Conservation (phyloP, 768 basidiomycete species). For the Candolleomyces eurysporus region DNA sequence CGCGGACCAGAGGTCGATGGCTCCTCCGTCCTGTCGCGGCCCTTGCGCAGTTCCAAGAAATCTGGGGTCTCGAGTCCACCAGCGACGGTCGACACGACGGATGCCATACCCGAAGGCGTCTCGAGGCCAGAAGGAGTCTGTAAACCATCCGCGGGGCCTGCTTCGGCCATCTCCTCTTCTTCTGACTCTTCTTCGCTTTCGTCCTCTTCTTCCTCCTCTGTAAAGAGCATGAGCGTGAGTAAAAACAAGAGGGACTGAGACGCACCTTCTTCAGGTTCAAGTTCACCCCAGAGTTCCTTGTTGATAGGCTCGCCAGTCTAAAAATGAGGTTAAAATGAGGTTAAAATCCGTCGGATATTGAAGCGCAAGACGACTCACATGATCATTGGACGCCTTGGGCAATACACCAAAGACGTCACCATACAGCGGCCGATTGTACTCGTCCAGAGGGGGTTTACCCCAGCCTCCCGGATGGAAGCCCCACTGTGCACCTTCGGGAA, state of each 20-base stretch:
- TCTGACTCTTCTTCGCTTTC: slow-evolving; percentile 39
- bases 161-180: slow-evolving; percentile 70
- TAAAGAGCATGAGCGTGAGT: slow-evolving; percentile 16
- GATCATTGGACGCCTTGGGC: slow-evolving; percentile 71
- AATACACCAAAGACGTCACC: slow-evolving; percentile 98
- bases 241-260: slow-evolving; percentile 1
- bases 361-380: slow-evolving; percentile 47
- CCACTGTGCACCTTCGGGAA: slow-evolving; percentile 99
- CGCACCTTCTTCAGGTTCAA: slow-evolving; percentile 91
- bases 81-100: slow-evolving; percentile 94
- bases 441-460: slow-evolving; percentile 98
- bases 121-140: slow-evolving; percentile 94
- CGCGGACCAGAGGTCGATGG: slow-evolving; percentile 61
- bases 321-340: too few species aligned
- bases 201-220: slow-evolving; percentile 50
- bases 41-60: slow-evolving; percentile 93
- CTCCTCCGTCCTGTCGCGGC: slow-evolving; percentile 58
- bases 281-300: slow-evolving; percentile 91
- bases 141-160: slow-evolving; percentile 70
- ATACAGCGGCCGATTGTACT: slow-evolving; percentile 95
- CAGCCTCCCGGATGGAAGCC: slow-evolving; percentile 99
- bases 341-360: background rate
- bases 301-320: slow-evolving; percentile 87
- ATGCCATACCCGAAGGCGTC: slow-evolving; percentile 94
- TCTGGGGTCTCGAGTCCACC: slow-evolving; percentile 98